Percentiles rank a stretch among this genome's conserved stretches.
Evolutionary conservation across 495 filamentous ascomycete genomes (phyloP).

Genomic region (Sabuloglossum arenarium): DNA sequence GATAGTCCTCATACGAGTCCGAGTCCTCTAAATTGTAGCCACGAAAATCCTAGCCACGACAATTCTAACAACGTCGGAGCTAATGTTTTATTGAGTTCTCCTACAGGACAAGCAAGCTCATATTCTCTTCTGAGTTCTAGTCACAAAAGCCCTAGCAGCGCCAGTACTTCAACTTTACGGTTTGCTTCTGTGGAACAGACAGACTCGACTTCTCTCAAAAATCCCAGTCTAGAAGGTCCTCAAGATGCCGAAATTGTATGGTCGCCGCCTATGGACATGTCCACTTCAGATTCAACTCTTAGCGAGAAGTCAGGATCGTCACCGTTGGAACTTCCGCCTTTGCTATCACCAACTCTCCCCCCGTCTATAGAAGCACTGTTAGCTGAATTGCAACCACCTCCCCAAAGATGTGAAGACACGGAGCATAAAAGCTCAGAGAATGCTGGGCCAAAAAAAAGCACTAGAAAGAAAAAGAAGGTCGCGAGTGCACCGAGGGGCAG

Average conservation of each 20-base stretch:
- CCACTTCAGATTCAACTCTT: slow-evolving; percentile 32
- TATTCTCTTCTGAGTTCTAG: neutral
- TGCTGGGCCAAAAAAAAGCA: too few relatives aligned
- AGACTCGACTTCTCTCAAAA: neutral
- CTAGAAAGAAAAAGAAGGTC: too few relatives aligned
- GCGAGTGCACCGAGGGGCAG: too few relatives aligned
- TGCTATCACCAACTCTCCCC: neutral
- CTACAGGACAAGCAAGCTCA: neutral
- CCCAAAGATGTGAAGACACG: neutral
- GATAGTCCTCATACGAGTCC: too few relatives aligned
- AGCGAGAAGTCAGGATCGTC: slow-evolving; percentile 29
- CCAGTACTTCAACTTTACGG: slow-evolving; percentile 48
- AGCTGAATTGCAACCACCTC: neutral
- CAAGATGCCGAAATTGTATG: slow-evolving; percentile 10
- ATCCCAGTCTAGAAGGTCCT: neutral
- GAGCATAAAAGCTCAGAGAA: too few relatives aligned
- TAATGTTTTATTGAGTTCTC: too few relatives aligned
- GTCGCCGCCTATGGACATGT: slow-evolving; percentile 5
- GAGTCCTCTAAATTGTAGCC: too few relatives aligned
- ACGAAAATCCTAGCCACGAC: neutral
- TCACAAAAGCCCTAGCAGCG: slow-evolving; percentile 41
- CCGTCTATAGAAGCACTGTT: neutral
- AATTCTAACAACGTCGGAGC: neutral
- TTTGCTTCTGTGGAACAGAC: too few relatives aligned
- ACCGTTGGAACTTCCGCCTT: slow-evolving; percentile 31